Evolutionary conservation across 495 filamentous ascomycete genomes (phyloP), one percentile per base, ranked within the genome.

Genomic region (Penicillium lagena): DNA sequence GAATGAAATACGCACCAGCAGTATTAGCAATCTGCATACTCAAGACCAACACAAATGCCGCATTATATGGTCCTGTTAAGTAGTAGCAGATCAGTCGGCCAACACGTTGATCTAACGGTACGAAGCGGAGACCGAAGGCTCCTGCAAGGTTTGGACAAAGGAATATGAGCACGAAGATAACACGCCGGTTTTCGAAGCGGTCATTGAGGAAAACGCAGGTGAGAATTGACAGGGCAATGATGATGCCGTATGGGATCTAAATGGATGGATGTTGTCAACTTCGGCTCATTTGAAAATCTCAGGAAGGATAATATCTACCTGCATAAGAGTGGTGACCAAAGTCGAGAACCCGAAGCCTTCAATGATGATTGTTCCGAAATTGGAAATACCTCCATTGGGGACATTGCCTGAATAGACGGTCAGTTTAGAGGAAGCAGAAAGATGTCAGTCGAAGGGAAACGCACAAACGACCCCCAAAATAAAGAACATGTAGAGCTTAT

Each of bases 401-500:
- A 73, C 45, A 39, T 70, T 72, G 50, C 65, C 67, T 70, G 32
- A 9, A 10, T 11, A 30, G 12, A 28, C 10, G 27, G n/a, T 28
- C 7, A 37, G 31, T 1, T 29, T 11, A 9, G 4, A 39, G 30
- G 14, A 28, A 14, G n/a, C 6, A 12, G 8, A 5, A n/a, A 12
- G 14, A 10, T 34, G 22, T 22, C 22, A 22, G 22, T 22, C 4
- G 22, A 22, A 22, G 4, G 22, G 9, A 31, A 14, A 43, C 53
- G 33, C 42, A 68, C 66, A 66, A 22, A 69, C 62, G 41, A 54
- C 12, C 7, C 80, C 83, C 50, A 85, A 70, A 12, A 77, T 47
- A 28, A 78, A 79, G 38, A 86, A 75, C 10, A 85, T 70, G 60
- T 80, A 83, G 7, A 81, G 60, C 52, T 85, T 86, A 36, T 76